phyloP scores from a whole-genome alignment of 1,139 yeast genomes.

The Sugiyamaella xylanicola region DNA sequence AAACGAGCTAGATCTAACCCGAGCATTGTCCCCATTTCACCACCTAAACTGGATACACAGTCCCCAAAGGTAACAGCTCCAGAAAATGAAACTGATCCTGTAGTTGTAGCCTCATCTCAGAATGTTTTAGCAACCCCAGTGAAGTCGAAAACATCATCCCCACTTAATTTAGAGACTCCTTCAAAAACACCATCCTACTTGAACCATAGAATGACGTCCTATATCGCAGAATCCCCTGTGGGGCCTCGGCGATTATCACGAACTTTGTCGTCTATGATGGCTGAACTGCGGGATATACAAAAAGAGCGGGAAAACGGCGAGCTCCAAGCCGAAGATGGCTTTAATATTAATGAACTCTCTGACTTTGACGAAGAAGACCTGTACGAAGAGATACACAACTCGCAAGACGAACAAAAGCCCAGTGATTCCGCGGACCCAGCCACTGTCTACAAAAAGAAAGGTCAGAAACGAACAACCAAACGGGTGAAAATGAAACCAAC shows the following conservation, averaged over 20 bases:
- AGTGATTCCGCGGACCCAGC: background rate
- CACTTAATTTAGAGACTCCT: slow-evolving; percentile 23
- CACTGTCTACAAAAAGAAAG: slow-evolving; percentile 42
- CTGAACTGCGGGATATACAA: slow-evolving; percentile 43
- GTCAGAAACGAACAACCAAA: slow-evolving; percentile 65
- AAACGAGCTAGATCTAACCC: background rate
- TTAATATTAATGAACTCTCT: slow-evolving; percentile 14
- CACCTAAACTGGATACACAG: background rate
- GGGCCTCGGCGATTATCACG: slow-evolving; percentile 36
- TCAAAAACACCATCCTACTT: slow-evolving; percentile 37
- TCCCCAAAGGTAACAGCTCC: background rate
- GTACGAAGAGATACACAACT: background rate
- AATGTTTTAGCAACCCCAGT: slow-evolving; percentile 10
- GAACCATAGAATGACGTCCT: slow-evolving; percentile 20
- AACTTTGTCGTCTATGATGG: slow-evolving; percentile 46
- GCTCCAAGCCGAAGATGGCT: slow-evolving; percentile 4
- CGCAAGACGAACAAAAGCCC: slow-evolving; percentile 6
- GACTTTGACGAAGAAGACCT: slow-evolving; percentile 11
- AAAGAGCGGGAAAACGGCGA: slow-evolving; percentile 20
- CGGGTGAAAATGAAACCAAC: slow-evolving; percentile 59
- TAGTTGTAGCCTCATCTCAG: background rate
- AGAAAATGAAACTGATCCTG: background rate
- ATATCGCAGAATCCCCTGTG: slow-evolving; percentile 30
- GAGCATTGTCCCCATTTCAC: background rate
- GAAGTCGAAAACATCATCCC: slow-evolving; percentile 15